phyloP scores from a whole-genome alignment of 2,329 filamentous ascomycete genomes.

The Trichoderma sp. region DNA sequence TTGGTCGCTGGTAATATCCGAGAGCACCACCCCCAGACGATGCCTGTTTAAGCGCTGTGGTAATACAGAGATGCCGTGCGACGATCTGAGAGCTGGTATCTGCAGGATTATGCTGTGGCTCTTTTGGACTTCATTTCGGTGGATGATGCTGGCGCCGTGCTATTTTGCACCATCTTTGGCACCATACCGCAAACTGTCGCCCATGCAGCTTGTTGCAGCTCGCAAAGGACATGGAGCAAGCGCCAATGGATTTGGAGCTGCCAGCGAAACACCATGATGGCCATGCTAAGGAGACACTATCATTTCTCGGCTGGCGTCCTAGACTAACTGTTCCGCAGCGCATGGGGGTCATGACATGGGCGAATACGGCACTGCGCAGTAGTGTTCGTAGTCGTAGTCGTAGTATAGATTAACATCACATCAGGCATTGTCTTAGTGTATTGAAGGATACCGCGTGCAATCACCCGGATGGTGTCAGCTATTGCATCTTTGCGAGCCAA shows the following conservation, averaged over 20 bases:
- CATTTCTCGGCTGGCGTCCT: neutral
- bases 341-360: neutral
- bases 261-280: conserved; percentile 1
- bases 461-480: neutral
- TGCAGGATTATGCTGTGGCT: conserved; percentile 11
- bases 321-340: neutral
- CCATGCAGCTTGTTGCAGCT: conserved; percentile 4
- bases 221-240: neutral
- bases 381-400: neutral
- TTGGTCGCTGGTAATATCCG: conserved; percentile 14
- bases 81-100: conserved; percentile 10
- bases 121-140: neutral
- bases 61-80: conserved; percentile 1
- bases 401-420: neutral
- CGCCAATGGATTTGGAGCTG: neutral
- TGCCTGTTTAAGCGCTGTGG: conserved; percentile 2
- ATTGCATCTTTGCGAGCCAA: neutral
- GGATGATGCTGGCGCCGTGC: conserved; percentile 9
- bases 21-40: conserved; percentile 7
- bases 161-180: neutral
- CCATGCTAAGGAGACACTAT: neutral
- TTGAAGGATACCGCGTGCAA: neutral
- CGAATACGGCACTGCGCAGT: neutral
- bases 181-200: conserved; percentile 5
- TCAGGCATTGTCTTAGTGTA: neutral